These are phyloP conservation scores for Boletus insuetus DNA, from an alignment of 768 basidiomycete species.

Conservation along the genomic window DNA sequence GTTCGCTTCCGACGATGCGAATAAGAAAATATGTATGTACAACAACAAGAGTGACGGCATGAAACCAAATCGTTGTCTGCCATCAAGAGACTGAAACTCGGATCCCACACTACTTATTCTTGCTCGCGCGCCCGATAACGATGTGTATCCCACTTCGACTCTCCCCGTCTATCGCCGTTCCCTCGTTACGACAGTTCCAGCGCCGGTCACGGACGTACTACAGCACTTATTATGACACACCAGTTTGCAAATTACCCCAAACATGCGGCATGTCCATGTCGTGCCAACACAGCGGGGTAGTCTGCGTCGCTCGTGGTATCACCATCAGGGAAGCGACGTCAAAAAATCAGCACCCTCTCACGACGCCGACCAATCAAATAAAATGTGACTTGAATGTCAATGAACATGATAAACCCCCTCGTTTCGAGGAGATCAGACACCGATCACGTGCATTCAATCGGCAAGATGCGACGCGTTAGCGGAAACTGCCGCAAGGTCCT, in stretches of 20 bases:
- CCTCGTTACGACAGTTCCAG: slow-evolving; percentile 11
- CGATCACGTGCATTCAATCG: not conserved
- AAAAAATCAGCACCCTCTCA: not conserved
- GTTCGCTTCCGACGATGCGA: slow-evolving; percentile 24
- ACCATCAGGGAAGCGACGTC: slow-evolving; percentile 3
- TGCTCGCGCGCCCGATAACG: slow-evolving; percentile 8
- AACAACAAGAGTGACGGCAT: not conserved
- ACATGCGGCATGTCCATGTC: not conserved
- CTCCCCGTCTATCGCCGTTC: not conserved
- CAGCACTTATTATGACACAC: not conserved
- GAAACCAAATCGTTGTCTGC: slow-evolving; percentile 14
- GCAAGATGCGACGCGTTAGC: not conserved
- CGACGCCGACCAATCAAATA: not conserved
- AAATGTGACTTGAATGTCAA: not conserved
- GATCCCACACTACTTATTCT: not conserved
- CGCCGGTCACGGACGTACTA: not conserved
- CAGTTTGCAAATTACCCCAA: slow-evolving; percentile 22
- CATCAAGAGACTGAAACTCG: slow-evolving; percentile 16
- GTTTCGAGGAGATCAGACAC: slow-evolving; percentile 1
- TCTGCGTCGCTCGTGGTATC: not conserved
- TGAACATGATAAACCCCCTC: not conserved
- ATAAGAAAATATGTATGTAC: slow-evolving; percentile 5
- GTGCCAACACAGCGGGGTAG: not conserved
- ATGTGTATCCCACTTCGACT: not conserved
- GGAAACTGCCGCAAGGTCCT: not conserved